phyloP scores from a whole-genome alignment of 805 yeast species.

The Lachancea sp. region DNA sequence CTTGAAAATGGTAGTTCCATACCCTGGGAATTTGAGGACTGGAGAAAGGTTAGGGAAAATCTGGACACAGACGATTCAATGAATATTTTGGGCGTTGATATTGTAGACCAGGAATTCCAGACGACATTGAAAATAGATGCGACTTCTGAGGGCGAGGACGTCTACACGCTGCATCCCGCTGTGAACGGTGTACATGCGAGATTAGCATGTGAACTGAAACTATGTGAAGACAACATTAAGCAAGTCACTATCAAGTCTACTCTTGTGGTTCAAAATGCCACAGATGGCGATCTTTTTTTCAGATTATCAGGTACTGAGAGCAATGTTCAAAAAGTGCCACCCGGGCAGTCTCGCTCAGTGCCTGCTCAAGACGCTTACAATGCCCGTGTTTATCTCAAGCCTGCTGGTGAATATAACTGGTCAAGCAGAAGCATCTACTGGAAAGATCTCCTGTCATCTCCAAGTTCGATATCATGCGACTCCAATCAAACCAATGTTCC shows the following conservation, averaged over 20 bases:
- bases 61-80: conserved; percentile 56
- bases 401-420: conserved; percentile 62
- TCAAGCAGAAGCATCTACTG: conserved; percentile 57
- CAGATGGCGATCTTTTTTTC: conserved; percentile 50
- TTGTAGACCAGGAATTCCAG: conserved; percentile 51
- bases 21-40: conserved; percentile 93
- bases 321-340: conserved; percentile 38
- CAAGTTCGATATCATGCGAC: conserved; percentile 56
- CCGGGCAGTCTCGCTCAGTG: conserved; percentile 56
- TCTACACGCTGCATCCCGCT: conserved; percentile 62
- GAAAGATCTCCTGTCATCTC: conserved; percentile 48
- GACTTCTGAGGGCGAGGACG: conserved; percentile 75
- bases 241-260: conserved; percentile 74
- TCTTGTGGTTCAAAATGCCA: conserved; percentile 57
- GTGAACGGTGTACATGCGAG: conserved; percentile 61
- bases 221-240: conserved; percentile 75
- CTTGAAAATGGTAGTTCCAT: conserved; percentile 45
- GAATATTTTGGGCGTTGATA: conserved; percentile 57
- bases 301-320: conserved; percentile 33
- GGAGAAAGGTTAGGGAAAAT: conserved; percentile 80
- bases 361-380: conserved; percentile 67
- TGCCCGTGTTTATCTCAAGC: conserved; percentile 54
- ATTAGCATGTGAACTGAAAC: conserved; percentile 59
- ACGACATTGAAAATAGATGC: conserved; percentile 54
- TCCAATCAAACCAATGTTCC: conserved; percentile 39